Conservation (phyloP, 352 stramenopile genomes). For the Poterioochromonas sp. region DNA sequence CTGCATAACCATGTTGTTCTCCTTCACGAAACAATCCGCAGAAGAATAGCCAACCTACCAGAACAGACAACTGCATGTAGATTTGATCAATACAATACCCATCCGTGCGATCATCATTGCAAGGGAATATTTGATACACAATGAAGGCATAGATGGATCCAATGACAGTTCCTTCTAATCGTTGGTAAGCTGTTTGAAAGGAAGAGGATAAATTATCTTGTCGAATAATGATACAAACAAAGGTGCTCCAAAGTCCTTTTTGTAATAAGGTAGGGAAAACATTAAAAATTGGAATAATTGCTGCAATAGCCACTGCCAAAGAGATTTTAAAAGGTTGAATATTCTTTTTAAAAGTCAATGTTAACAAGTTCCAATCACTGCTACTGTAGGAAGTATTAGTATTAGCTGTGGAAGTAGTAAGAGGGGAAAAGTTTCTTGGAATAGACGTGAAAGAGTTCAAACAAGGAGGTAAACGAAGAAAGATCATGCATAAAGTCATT, state of each 20-base stretch:
- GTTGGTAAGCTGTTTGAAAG: neutral
- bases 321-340: neutral
- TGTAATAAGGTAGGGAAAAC: neutral
- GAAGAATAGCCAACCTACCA: constrained; percentile 32
- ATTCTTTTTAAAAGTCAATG: neutral
- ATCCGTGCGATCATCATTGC: neutral
- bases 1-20: constrained; percentile 38
- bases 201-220: constrained; percentile 19
- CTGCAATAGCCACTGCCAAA: neutral
- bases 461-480: no score
- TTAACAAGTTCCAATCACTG: no score
- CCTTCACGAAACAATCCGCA: constrained; percentile 42
- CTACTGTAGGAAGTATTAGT: no score
- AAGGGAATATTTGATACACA: neutral
- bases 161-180: constrained; percentile 24
- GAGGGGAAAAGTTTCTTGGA: no score
- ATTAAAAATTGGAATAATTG: neutral
- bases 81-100: neutral
- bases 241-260: neutral
- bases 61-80: neutral
- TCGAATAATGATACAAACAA: neutral
- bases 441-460: no score
- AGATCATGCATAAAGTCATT: no score
- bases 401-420: no score
- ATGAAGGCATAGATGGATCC: neutral